Conservation (phyloP, 1,284 basidiomycete genomes). For the Puccinia coronata region DNA sequence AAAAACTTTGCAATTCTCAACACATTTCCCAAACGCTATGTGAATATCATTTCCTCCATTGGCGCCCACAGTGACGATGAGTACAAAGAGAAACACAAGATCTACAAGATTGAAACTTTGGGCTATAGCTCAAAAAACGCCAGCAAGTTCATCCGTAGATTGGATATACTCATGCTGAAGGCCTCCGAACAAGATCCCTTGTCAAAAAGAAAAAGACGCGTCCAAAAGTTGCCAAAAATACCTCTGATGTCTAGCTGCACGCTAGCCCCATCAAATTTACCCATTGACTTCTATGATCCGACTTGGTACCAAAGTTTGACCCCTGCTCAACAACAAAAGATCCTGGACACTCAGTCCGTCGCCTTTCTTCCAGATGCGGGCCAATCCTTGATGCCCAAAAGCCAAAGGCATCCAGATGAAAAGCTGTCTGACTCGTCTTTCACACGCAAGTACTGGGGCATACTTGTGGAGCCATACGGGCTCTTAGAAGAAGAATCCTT, state of each 20-base stretch:
- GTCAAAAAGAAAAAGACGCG: neutral
- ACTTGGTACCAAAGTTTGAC: neutral
- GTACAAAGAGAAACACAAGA: slow-evolving; percentile 9
- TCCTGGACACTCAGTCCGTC: neutral
- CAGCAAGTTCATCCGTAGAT: neutral
- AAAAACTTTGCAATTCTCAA: slow-evolving; percentile 10
- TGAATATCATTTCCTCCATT: neutral
- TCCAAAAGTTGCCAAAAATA: slow-evolving; percentile 1
- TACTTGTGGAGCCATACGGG: slow-evolving; percentile 3
- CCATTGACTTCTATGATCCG: slow-evolving; percentile 26
- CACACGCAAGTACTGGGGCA: slow-evolving; percentile 25
- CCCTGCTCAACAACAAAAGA: neutral
- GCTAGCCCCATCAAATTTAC: slow-evolving; percentile 9
- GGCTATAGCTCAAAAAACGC: slow-evolving; percentile 22
- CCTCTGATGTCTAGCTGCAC: slow-evolving; percentile 5
- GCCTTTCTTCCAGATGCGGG: slow-evolving; percentile 28
- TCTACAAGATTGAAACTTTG: slow-evolving; percentile 26
- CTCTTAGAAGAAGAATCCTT: neutral
- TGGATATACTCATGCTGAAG: slow-evolving; percentile 25
- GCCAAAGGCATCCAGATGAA: slow-evolving; percentile 11
- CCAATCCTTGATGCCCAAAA: slow-evolving; percentile 10
- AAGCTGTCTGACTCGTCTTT: slow-evolving; percentile 18
- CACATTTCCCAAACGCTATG: slow-evolving; percentile 24
- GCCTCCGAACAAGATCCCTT: neutral
- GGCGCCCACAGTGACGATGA: slow-evolving; percentile 38